Evolutionary conservation across 768 basidiomycete species (phyloP).

Genomic region (Megacollybia marginata): DNA sequence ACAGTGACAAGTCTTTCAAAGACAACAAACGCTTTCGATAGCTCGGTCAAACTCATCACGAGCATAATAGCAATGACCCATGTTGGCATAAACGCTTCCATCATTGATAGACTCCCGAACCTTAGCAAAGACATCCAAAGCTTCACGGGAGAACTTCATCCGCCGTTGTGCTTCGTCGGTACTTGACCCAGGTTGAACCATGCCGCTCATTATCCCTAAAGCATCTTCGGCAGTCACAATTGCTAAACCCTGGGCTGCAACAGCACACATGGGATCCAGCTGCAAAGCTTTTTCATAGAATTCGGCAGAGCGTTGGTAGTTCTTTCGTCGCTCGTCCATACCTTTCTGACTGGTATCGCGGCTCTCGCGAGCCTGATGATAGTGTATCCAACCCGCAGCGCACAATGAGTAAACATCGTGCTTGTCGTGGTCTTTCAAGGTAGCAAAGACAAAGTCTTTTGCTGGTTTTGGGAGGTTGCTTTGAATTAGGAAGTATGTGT

Average conservation of each 20-base stretch:
- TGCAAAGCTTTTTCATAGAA: constrained; percentile 89
- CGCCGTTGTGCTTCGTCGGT: constrained; percentile 61
- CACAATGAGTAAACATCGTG: constrained; percentile 90
- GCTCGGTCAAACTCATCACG: constrained; percentile 94
- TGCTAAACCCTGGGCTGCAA: constrained; percentile 93
- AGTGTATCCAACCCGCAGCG: constrained; percentile 81
- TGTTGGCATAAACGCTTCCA: constrained; percentile 89
- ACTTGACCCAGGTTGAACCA: constrained; percentile 33
- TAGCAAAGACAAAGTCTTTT: constrained; percentile 84
- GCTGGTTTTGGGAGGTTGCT: constrained; percentile 63
- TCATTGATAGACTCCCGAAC: constrained; percentile 78
- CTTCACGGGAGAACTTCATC: constrained; percentile 73
- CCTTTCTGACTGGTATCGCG: constrained; percentile 54
- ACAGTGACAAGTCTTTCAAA: neutral
- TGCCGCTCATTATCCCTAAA: constrained; percentile 59
- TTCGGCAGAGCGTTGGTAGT: constrained; percentile 79
- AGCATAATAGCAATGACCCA: constrained; percentile 92
- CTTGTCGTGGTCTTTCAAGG: constrained; percentile 79
- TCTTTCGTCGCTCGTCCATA: constrained; percentile 64
- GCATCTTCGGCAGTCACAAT: constrained; percentile 92
- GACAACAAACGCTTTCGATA: constrained; percentile 77
- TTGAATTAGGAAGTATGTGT: constrained; percentile 88
- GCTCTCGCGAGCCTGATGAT: constrained; percentile 79
- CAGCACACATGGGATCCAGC: constrained; percentile 78
- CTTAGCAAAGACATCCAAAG: constrained; percentile 83